These are phyloP conservation scores for Wickerhamomyces chaumierensis DNA, from an alignment of 805 yeast species.

Conservation along the genomic window DNA sequence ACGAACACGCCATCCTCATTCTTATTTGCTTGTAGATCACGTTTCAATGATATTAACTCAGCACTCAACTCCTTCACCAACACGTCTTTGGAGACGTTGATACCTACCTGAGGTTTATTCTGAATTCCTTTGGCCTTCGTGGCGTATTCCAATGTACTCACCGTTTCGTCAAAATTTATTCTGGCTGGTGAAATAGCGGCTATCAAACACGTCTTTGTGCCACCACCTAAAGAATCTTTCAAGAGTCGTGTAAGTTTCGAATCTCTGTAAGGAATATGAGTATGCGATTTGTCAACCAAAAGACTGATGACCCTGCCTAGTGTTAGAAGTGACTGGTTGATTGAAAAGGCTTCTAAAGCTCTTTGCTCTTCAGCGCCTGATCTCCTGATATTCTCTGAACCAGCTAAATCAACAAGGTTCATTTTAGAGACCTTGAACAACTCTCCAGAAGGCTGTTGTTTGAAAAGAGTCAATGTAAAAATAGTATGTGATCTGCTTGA, in stretches of 20 bases:
- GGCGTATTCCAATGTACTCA: slow-evolving; percentile 82
- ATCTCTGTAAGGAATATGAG: slow-evolving; percentile 79
- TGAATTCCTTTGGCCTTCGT: slow-evolving; percentile 74
- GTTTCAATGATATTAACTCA: slow-evolving; percentile 37
- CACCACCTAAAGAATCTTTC: slow-evolving; percentile 80
- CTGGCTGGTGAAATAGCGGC: slow-evolving; percentile 84
- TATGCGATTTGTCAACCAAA: slow-evolving; percentile 43
- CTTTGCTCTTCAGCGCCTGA: slow-evolving; percentile 83
- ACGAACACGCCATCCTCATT: slow-evolving; percentile 55
- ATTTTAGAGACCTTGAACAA: slow-evolving; percentile 52
- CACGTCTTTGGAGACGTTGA: slow-evolving; percentile 38
- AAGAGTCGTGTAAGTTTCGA: slow-evolving; percentile 65
- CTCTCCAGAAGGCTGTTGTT: slow-evolving; percentile 33
- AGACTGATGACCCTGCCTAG: slow-evolving; percentile 83
- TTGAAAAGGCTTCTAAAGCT: slow-evolving; percentile 89
- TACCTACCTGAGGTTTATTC: slow-evolving; percentile 58
- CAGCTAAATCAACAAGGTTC: slow-evolving; percentile 89
- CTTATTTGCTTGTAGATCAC: slow-evolving; percentile 52
- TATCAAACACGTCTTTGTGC: slow-evolving; percentile 75
- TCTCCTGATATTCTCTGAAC: slow-evolving; percentile 80
- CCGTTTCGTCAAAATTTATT: slow-evolving; percentile 67
- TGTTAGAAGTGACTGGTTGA: slow-evolving; percentile 78
- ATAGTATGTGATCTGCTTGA: slow-evolving; percentile 74
- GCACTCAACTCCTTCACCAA: slow-evolving; percentile 35
- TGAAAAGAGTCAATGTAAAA: slow-evolving; percentile 51